Evolutionary conservation across 1,139 yeast genomes (phyloP).

Genomic region (Geotrichum citri-aurantii): DNA sequence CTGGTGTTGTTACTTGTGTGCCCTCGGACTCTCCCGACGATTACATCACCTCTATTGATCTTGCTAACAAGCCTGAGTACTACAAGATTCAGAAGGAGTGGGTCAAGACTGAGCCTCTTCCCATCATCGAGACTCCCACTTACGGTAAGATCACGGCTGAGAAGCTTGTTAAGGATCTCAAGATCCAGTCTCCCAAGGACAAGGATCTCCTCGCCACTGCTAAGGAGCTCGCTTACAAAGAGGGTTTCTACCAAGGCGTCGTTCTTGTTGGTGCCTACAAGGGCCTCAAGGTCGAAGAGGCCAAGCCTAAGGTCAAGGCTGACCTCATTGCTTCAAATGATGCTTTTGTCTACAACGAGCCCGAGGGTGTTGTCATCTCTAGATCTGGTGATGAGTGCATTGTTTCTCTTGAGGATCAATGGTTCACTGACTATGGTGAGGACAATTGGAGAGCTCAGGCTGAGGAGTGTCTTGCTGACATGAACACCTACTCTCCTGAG

Average conservation of each 20-base stretch:
- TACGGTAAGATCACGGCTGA: conserved; percentile 91
- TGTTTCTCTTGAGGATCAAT: conserved; percentile 96
- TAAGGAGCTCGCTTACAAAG: conserved; percentile 92
- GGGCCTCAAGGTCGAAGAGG: conserved; percentile 87
- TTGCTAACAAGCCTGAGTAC: conserved; percentile 85
- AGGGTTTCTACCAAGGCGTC: conserved; percentile 88
- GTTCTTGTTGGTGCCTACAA: conserved; percentile 75
- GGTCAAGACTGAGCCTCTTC: conserved; percentile 66
- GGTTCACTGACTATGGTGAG: conserved; percentile 98
- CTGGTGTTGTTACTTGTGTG: conserved; percentile 98
- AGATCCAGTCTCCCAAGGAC: conserved; percentile 94
- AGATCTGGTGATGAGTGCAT: conserved; percentile 97
- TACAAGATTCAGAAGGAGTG: conserved; percentile 81
- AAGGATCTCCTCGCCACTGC: conserved; percentile 81
- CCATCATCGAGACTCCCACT: conserved; percentile 72
- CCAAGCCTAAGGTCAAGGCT: conserved; percentile 79
- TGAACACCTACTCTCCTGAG: conserved; percentile 81
- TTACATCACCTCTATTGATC: conserved; percentile 76
- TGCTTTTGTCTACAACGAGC: conserved; percentile 90
- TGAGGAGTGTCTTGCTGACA: conserved; percentile 64
- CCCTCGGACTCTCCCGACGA: conserved; percentile 99
- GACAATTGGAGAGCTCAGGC: conserved; percentile 84
- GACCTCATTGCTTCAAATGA: conserved; percentile 72
- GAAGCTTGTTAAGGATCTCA: conserved; percentile 72
- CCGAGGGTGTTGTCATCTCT: conserved; percentile 82